A percentile compares a stretch with the other conserved stretches of the same genome.
phyloP scores from a whole-genome alignment of 352 stramenopile species.

The Globisporangium takayamanum region DNA sequence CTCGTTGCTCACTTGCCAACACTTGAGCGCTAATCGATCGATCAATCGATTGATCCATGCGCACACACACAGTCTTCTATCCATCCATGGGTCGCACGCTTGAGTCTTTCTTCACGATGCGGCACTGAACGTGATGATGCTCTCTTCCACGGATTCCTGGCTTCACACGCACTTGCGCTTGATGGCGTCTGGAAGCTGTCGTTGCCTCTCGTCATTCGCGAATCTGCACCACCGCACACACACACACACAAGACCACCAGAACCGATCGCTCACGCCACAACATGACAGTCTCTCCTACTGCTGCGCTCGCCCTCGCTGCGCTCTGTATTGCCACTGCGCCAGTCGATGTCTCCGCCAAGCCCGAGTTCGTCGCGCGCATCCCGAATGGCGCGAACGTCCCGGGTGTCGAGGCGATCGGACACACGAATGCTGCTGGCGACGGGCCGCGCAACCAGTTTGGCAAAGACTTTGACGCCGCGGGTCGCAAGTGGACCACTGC shows the following conservation, averaged over 20 bases:
- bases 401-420: conserved; percentile 21
- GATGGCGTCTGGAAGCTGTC: not conserved
- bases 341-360: not conserved
- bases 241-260: not conserved
- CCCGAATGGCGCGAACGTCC: conserved; percentile 36
- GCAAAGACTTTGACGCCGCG: conserved; percentile 23
- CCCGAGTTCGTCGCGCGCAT: conserved; percentile 15
- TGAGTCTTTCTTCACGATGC: no score
- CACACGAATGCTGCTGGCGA: conserved; percentile 18
- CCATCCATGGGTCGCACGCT: no score
- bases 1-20: no score
- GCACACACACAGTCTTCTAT: no score
- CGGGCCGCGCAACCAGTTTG: conserved; percentile 24
- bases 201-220: not conserved
- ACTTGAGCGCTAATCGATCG: no score
- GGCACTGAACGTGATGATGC: not conserved
- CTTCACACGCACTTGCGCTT: not conserved
- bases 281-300: not conserved
- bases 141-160: not conserved
- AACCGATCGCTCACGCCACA: not conserved
- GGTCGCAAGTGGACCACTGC: conserved; percentile 28
- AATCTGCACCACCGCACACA: not conserved
- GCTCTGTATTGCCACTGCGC: not conserved
- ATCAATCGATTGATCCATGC: no score
- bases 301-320: not conserved